Base-by-base conservation (phyloP, 768 basidiomycete genomes). In the Amylocystis lapponica region DNA sequence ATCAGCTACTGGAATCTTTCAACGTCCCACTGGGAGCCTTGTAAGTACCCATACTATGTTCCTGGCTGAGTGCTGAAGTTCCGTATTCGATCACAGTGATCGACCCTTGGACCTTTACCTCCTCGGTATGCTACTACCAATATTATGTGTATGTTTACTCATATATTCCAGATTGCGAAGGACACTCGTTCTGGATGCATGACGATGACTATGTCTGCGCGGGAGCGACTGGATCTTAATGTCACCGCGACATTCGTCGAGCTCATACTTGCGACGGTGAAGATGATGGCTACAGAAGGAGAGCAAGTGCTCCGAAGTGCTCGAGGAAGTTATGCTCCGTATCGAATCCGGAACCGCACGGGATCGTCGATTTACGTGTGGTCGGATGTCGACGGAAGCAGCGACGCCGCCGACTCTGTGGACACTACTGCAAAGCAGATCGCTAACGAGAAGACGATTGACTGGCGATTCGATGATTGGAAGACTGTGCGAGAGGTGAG, bases 381-480 rank as follows among this genome's bases (percentile, higher is more conserved):
- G 90, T 80, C 91, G 2, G 92, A 95, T 51, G 60, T 73, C 16
- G 86, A 88, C 36, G 75, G 75, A 27, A 74, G 54, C 51, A 51
- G 61, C 20, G 67, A 65, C 41, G 60, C 31, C 36, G n/a, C n/a
- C n/a, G n/a, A n/a, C n/a, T 22, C 66, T 12, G 74, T 72, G 35
- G 75, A 79, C 45, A 59, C 67, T 3, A 69, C 70, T 23, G 67
- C 73, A 23, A 70, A 80, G 32, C 78, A 81, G 53, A 66, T 99
- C 27, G 66, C 77, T 16, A 76, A 91, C 50, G 84, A 86, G 27
- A 75, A 88, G 55, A 79, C 73, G 7, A 69, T 89, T 4, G 94
- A 97, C 44, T 98, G 96, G 96, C 75, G 96, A 43, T 97, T 98
- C 55, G 93, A 97, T 58, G 94, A 98, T 56, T 92, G 91, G 86